Percentiles rank a stretch among this genome's conserved stretches.
Conservation (phyloP, 768 basidiomycete genomes). For the Lyophyllum semitale region DNA sequence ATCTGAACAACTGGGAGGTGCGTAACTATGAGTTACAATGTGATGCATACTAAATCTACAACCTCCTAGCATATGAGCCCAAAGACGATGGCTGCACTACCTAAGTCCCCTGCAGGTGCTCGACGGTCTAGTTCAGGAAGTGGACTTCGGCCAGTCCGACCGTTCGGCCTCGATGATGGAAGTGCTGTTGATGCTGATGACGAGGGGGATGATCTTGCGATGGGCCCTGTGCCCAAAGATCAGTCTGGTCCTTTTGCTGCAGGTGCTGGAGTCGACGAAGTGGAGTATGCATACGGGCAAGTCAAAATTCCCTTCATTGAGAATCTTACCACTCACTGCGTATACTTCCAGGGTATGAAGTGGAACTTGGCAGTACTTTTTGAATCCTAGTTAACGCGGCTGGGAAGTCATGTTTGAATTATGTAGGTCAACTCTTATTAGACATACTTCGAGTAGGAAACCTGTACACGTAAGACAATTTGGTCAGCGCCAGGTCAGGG, state of each 20-base stretch:
- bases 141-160: constrained; percentile 80
- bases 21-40: constrained; percentile 22
- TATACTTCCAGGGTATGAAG: constrained; percentile 1
- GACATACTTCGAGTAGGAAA: too few species aligned
- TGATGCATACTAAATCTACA: constrained; percentile 2
- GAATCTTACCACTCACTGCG: not conserved
- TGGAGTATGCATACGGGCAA: constrained; percentile 86
- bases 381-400: not conserved
- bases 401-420: too few species aligned
- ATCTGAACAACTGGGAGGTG: constrained; percentile 96
- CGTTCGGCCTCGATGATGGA: constrained; percentile 71
- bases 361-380: not conserved
- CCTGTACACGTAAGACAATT: not conserved
- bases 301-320: constrained; percentile 26
- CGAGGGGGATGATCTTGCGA: constrained; percentile 70
- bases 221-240: constrained; percentile 78
- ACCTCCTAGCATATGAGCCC: constrained; percentile 86
- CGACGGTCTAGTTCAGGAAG: constrained; percentile 84
- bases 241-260: constrained; percentile 72
- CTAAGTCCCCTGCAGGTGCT: constrained; percentile 84
- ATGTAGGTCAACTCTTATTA: too few species aligned
- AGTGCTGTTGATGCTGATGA: constrained; percentile 73
- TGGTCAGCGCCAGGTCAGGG: not conserved
- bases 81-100: constrained; percentile 89
- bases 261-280: constrained; percentile 86